A percentile compares a stretch with the other conserved stretches of the same genome.
Evolutionary conservation across 2,329 filamentous ascomycete genomes (phyloP).

Genomic region (Sporothrix dimorphospora): DNA sequence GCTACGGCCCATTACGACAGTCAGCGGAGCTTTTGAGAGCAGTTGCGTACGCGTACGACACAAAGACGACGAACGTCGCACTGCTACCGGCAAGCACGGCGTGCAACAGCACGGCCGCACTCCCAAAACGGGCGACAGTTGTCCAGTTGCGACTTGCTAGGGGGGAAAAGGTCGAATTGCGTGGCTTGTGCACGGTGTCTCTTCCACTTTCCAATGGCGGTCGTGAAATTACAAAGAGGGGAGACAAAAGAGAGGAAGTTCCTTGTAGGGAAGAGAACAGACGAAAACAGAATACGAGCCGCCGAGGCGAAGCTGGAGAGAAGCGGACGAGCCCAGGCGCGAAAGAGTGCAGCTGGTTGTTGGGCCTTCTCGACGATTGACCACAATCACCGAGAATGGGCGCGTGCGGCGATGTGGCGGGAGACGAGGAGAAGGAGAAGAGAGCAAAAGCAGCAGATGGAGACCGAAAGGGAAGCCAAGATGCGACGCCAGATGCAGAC

Average conservation of each 20-base stretch:
- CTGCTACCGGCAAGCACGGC: not conserved
- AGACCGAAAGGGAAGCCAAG: not conserved
- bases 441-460: not conserved
- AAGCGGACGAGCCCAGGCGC: not conserved
- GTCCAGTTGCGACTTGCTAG: too few relatives aligned
- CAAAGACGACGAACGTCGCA: not conserved
- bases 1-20: not conserved
- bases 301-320: not conserved
- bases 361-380: not conserved
- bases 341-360: not conserved
- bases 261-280: too few relatives aligned
- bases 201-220: not conserved
- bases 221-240: slow-evolving; percentile 10
- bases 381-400: slow-evolving; percentile 20
- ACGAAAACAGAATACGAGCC: slow-evolving; percentile 6
- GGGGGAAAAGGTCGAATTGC: not conserved
- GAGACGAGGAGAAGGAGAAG: not conserved
- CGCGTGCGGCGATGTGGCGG: slow-evolving; percentile 1
- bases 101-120: not conserved
- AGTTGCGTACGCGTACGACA: too few relatives aligned
- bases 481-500: not conserved
- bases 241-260: too few relatives aligned
- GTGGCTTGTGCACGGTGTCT: not conserved
- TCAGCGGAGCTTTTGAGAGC: not conserved
- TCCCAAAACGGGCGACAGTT: not conserved